Conservation (phyloP, 148 eudicot species). For the Silene uniflora region DNA sequence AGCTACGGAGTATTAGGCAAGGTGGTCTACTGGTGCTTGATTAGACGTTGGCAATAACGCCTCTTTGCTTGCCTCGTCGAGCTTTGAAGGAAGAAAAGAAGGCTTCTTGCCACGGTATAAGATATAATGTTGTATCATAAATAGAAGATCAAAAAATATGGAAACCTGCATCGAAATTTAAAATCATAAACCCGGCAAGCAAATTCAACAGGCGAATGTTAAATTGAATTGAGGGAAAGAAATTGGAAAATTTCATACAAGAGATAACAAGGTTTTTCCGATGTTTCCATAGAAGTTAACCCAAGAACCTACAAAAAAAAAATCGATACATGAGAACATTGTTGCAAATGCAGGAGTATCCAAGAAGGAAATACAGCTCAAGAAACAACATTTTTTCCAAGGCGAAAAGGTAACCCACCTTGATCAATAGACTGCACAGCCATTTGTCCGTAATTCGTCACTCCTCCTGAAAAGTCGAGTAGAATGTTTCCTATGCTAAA, state of each 20-base stretch:
- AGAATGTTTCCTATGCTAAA: conserved; percentile 84
- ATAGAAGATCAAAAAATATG: conserved; percentile 66
- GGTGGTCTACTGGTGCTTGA: conserved; percentile 24
- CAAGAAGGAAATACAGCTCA: neutral
- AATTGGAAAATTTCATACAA: conserved; percentile 38
- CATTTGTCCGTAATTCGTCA: conserved; percentile 75
- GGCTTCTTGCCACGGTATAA: conserved; percentile 50
- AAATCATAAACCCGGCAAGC: neutral
- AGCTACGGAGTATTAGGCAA: conserved; percentile 20
- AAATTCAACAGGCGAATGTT: neutral
- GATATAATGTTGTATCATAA: conserved; percentile 75
- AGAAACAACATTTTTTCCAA: conserved; percentile 7
- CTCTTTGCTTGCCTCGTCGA: conserved; percentile 37
- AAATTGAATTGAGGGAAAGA: neutral
- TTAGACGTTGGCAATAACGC: conserved; percentile 40
- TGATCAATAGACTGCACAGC: conserved; percentile 78
- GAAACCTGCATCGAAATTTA: conserved; percentile 49
- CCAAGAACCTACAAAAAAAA: conserved; percentile 56
- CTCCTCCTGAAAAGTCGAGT: conserved; percentile 72
- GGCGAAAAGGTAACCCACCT: conserved; percentile 30
- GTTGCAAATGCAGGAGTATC: neutral
- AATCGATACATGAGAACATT: neutral
- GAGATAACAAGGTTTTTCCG: conserved; percentile 75
- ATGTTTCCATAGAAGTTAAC: conserved; percentile 86
- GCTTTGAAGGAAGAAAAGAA: conserved; percentile 20